Evolutionary conservation across 2,329 filamentous ascomycete genomes (phyloP).

Genomic region (Fonsecaea multimorphosa): DNA sequence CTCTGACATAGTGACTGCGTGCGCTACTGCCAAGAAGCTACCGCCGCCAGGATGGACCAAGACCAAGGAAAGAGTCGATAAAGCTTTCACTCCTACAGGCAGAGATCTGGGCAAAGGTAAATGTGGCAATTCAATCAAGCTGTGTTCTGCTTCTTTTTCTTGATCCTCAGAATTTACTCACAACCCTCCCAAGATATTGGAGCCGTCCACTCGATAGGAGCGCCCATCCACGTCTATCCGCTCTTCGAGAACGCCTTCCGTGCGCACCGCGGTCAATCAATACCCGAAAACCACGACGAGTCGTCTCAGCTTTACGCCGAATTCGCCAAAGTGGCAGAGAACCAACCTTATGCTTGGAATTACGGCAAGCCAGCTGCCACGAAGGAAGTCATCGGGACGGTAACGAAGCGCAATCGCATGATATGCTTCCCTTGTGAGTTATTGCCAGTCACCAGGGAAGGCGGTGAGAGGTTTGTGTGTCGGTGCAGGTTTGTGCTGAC

Average conservation of each 20-base stretch:
- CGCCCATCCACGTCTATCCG: slow-evolving; percentile 71
- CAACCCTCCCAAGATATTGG: slow-evolving; percentile 57
- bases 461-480: background rate
- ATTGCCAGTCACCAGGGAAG: background rate
- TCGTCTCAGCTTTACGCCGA: slow-evolving; percentile 65
- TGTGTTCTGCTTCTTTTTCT: slow-evolving; percentile 3
- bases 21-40: slow-evolving; percentile 57
- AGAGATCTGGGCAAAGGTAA: slow-evolving; percentile 52
- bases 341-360: slow-evolving; percentile 64
- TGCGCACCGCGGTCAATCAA: slow-evolving; percentile 61
- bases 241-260: slow-evolving; percentile 70
- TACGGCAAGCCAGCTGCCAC: slow-evolving; percentile 56
- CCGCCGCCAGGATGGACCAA: slow-evolving; percentile 67
- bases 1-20: slow-evolving; percentile 56
- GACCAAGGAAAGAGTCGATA: slow-evolving; percentile 54
- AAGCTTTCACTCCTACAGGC: slow-evolving; percentile 60
- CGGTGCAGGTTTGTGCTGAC: slow-evolving; percentile 30
- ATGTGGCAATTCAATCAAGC: slow-evolving; percentile 28
- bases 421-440: slow-evolving; percentile 70
- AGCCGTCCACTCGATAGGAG: slow-evolving; percentile 63
- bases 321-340: slow-evolving; percentile 63
- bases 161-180: background rate
- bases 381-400: slow-evolving; percentile 59
- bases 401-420: slow-evolving; percentile 66
- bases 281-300: slow-evolving; percentile 63